Conservation (phyloP, 2,329 filamentous ascomycete species). For the Pyrenochaeta sp. region DNA sequence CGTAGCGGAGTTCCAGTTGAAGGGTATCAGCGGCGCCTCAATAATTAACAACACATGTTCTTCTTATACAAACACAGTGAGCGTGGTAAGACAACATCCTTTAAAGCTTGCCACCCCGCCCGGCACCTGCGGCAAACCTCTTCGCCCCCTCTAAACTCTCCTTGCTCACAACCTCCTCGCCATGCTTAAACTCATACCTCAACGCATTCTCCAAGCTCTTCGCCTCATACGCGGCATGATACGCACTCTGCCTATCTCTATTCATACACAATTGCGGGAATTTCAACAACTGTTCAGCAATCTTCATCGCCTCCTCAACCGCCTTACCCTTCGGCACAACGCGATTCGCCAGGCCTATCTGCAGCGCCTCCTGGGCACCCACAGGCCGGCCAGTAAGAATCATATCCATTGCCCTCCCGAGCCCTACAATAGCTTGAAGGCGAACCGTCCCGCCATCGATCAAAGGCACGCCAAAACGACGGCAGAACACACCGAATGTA, state of each 20-base stretch:
- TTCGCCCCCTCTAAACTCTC: constrained; percentile 56
- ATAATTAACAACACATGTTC: too few species aligned
- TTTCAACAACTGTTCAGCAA: constrained; percentile 57
- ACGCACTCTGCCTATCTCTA: constrained; percentile 57
- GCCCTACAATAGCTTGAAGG: constrained; percentile 60
- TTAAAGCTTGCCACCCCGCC: constrained; percentile 27
- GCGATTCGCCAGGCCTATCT: constrained; percentile 63
- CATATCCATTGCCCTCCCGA: constrained; percentile 65
- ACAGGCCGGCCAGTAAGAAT: constrained; percentile 64
- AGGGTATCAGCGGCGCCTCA: too few species aligned
- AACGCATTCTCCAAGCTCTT: constrained; percentile 61
- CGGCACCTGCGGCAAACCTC: constrained; percentile 52
- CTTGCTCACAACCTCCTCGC: constrained; percentile 51
- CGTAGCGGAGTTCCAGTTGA: too few species aligned
- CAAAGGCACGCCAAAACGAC: constrained; percentile 62
- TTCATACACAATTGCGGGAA: constrained; percentile 65
- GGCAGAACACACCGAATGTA: constrained; percentile 65
- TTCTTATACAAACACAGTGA: too few species aligned
- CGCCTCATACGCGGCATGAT: constrained; percentile 61
- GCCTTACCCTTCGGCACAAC: constrained; percentile 62
- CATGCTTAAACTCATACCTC: constrained; percentile 57
- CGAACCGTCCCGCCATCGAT: constrained; percentile 64
- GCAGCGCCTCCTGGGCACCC: constrained; percentile 58
- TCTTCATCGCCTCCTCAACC: constrained; percentile 54
- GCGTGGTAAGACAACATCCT: background rate